These are phyloP conservation scores for Coelastrella sp. DNA, from an alignment of 139 green algal species.

Conservation along the genomic window DNA sequence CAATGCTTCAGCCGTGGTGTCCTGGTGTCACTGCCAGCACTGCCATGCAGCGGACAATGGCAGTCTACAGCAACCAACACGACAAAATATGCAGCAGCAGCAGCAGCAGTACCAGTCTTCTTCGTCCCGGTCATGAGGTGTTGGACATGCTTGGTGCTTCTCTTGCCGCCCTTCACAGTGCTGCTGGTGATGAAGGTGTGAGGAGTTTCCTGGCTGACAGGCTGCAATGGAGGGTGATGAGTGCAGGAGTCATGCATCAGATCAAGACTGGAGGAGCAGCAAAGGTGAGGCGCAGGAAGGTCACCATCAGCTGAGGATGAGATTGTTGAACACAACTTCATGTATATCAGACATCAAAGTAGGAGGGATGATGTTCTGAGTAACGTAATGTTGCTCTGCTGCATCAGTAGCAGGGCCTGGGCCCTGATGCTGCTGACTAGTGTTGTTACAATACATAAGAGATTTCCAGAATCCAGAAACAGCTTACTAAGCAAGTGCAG, in stretches of 20 bases:
- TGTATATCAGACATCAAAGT: too few species aligned
- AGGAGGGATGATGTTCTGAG: too few species aligned
- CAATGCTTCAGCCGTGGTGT: conserved; percentile 36
- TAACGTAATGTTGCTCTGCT: too few species aligned
- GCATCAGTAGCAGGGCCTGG: too few species aligned
- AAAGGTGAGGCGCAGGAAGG: too few species aligned
- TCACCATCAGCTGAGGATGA: too few species aligned
- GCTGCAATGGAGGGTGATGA: neutral
- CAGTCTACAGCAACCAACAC: conserved; percentile 27
- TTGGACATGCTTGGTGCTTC: conserved; percentile 13
- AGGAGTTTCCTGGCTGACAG: conserved; percentile 30
- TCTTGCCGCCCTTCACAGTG: neutral
- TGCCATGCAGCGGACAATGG: conserved; percentile 44
- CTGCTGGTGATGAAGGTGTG: neutral
- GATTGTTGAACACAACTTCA: too few species aligned
- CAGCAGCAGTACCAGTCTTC: conserved; percentile 17
- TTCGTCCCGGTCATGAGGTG: conserved; percentile 4
- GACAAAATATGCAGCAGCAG: neutral
- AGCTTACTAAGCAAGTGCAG: too few species aligned
- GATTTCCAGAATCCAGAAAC: too few species aligned
- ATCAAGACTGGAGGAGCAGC: neutral
- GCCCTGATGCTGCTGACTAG: neutral
- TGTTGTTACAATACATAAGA: too few species aligned
- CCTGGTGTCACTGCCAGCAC: neutral
- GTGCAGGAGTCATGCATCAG: neutral